Base-by-base conservation (phyloP, 345 rosid species). In the Arabidopsis thaliana region DNA sequence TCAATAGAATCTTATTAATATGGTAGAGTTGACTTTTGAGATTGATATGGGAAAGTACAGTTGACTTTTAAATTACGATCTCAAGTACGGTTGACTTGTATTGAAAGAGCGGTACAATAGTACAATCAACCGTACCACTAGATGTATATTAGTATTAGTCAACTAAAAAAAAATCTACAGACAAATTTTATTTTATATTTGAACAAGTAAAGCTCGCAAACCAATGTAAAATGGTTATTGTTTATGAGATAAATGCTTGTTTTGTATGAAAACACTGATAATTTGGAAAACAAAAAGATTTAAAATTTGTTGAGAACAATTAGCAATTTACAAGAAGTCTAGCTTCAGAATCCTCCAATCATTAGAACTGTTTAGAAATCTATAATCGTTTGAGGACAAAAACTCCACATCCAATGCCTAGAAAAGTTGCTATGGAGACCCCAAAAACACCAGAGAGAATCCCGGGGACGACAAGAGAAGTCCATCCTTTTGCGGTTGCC, bases 401-500 rank as follows among this genome's bases (percentile, higher is more conserved):
- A 40, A 67, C 68, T 74, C 91, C 96, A 63, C 83, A 85, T 13
- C 83, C 93, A 80, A 88, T 85, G 51, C 95, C 96, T 5, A 90
- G 86, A 79, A 93, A 90, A 72, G 87, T 93, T 28, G 96, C 94
- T n/a, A 85, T 76, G 69, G 93, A 65, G 38, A 87, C 75, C 22
- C 96, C 93, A 0, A 90, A 86, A 74, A 90, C 87, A 65, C 93
- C 93, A 0, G 84, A 85, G 23, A 93, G 94, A 77, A 93, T 90
- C 4, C 80, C 90, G 0, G 98, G 91, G 50, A 93, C 90, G n/a
- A 90, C 85, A 59, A 90, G 58, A 10, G 93, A 88, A 58, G 50
- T 67, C 93, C 91, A 93, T 56, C 93, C 93, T 86, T 90, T 89
- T 33, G 93, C 89, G 0, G 88, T 85, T 56, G 93, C 93, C 95